A percentile compares a stretch with the other conserved stretches of the same genome.
Conservation (phyloP, 2,329 filamentous ascomycete species). For the Bipolaris gigantea region DNA sequence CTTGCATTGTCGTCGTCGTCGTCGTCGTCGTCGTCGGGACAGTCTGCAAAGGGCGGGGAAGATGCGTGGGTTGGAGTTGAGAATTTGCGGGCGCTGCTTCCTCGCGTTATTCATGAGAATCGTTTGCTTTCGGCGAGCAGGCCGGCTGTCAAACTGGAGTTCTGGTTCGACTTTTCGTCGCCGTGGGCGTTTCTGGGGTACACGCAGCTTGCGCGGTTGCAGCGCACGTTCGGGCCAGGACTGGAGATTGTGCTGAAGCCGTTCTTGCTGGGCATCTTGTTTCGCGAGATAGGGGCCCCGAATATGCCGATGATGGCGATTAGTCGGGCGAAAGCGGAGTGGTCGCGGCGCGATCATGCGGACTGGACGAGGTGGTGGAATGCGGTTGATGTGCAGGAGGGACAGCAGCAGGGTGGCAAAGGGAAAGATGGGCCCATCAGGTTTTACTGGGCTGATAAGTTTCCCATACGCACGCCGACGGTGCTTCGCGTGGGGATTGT, state of each 20-base stretch:
- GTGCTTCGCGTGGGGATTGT: constrained; percentile 37
- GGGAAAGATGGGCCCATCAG: constrained; percentile 25
- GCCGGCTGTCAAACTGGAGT: constrained; percentile 26
- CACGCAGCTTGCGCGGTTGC: constrained; percentile 35
- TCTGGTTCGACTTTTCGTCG: constrained; percentile 42
- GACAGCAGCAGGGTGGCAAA: constrained; percentile 15
- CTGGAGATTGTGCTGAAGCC: constrained; percentile 39
- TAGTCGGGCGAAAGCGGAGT: constrained; percentile 30
- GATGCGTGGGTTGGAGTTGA: constrained; percentile 16
- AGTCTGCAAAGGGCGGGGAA: no score
- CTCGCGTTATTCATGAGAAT: constrained; percentile 21
- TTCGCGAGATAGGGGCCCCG: constrained; percentile 42
- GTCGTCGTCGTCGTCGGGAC: no score
- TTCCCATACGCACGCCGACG: constrained; percentile 41
- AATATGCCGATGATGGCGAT: constrained; percentile 32
- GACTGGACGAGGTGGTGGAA: constrained; percentile 43
- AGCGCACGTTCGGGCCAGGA: constrained; percentile 26
- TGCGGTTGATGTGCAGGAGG: constrained; percentile 34
- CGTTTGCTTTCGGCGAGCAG: not conserved
- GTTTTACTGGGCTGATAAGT: constrained; percentile 36
- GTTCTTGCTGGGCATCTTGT: constrained; percentile 39
- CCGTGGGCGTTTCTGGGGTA: constrained; percentile 43
- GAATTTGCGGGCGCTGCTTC: constrained; percentile 27
- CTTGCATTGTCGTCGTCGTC: constrained; percentile 10
- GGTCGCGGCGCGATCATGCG: constrained; percentile 34